Conservation (phyloP, 202 grass and related monocot genomes). For the Dendrocalamus latiflorus region DNA sequence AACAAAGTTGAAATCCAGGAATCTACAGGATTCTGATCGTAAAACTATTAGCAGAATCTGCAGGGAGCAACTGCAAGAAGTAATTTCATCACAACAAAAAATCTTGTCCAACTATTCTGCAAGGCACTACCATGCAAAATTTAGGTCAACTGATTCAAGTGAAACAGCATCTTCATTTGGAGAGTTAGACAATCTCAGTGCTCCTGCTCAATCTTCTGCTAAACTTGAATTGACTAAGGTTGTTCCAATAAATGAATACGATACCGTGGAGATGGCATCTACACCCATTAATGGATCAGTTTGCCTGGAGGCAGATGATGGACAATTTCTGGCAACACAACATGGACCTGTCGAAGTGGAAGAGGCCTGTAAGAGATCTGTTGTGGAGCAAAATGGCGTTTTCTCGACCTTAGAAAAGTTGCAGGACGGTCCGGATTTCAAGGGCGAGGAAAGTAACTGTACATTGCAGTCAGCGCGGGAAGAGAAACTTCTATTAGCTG, state of each 20-base stretch:
- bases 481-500: slow-evolving; percentile 19
- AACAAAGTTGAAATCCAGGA: slow-evolving; percentile 70
- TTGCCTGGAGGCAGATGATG: slow-evolving; percentile 21
- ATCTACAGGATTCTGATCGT: slow-evolving; percentile 42
- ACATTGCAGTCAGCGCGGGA: neutral
- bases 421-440: slow-evolving; percentile 12
- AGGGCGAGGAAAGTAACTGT: neutral
- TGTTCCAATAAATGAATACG: slow-evolving; percentile 43
- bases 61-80: slow-evolving; percentile 60
- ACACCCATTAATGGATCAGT: slow-evolving; percentile 25
- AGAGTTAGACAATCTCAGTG: too few species aligned
- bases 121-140: slow-evolving; percentile 38
- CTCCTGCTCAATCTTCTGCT: too few species aligned
- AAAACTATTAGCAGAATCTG: slow-evolving; percentile 46
- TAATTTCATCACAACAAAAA: slow-evolving; percentile 77
- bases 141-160: slow-evolving; percentile 41
- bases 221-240: slow-evolving; percentile 44
- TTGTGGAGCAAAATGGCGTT: slow-evolving; percentile 44
- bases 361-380: slow-evolving; percentile 27
- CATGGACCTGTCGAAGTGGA: slow-evolving; percentile 22
- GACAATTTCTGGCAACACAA: slow-evolving; percentile 20
- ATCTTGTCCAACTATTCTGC: slow-evolving; percentile 53
- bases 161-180: slow-evolving; percentile 42
- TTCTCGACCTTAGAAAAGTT: slow-evolving; percentile 36
- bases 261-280: slow-evolving; percentile 20